Percentiles rank a stretch among this genome's conserved stretches.
Conservation (phyloP, 75 land plant species). For the Isoetes taiwanensis region DNA sequence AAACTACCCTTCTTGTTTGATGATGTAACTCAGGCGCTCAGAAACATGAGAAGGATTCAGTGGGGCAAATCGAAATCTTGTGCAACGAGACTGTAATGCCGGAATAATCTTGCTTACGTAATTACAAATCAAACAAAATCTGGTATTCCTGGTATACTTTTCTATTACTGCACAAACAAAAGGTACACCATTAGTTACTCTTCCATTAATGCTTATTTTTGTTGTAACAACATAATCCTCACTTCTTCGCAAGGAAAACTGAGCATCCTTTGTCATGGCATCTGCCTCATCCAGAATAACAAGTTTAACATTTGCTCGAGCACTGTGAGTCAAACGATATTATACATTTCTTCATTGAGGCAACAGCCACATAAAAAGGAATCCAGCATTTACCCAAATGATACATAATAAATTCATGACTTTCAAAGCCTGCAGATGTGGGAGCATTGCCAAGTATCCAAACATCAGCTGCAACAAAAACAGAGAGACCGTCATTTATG, state of each 20-base stretch:
- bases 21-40: slow-evolving; percentile 66
- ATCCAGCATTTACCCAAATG: no score
- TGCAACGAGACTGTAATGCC: slow-evolving; percentile 94
- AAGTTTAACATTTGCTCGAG: slow-evolving; percentile 61
- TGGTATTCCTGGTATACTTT: slow-evolving; percentile 85
- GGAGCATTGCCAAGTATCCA: no score
- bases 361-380: no score
- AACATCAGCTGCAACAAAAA: no score
- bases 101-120: slow-evolving; percentile 97
- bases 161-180: slow-evolving; percentile 67
- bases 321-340: no score
- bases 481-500: no score
- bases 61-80: slow-evolving; percentile 92
- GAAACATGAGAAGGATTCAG: slow-evolving; percentile 57
- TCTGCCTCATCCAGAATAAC: slow-evolving; percentile 92
- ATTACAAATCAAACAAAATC: slow-evolving; percentile 93
- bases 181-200: no score
- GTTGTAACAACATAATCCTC: no score
- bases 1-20: slow-evolving; percentile 58
- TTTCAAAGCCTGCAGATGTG: no score
- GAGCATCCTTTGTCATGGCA: slow-evolving; percentile 99
- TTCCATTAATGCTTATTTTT: no score
- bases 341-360: no score
- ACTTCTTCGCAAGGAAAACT: slow-evolving; percentile 91
- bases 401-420: no score